Base-by-base conservation (phyloP, 768 basidiomycete genomes). In the Clitopilus passeckerianus region DNA sequence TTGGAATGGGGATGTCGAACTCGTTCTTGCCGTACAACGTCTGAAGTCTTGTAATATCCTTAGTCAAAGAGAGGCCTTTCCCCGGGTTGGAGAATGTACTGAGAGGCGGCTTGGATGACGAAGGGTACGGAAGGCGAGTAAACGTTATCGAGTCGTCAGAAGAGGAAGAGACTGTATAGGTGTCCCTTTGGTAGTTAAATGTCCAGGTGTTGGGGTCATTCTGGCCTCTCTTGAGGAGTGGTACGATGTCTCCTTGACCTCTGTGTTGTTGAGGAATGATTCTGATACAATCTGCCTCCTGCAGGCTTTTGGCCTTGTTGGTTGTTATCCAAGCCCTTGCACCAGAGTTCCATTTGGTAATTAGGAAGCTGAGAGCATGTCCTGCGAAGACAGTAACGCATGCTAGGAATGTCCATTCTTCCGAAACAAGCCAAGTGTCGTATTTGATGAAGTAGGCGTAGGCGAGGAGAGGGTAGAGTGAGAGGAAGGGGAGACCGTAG, bases 321-420 rank as follows among this genome's bases (percentile, higher is more conserved):
- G 92, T 93, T 12, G 91, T 94, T 60, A 96, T 80, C 80, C 83
- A 86, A 34, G 93, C 87, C 56, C 85, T 83, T 56, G 91, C 90
- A 24, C 76, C 83, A 10, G 88, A 80, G 68, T 85, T 94, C 97
- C 97, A 99, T 64, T 84, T 84, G 0, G 96, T 99, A 12, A 90
- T 78, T 50, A 99, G 78, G 73, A 95, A 99, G 67, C 91, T 94
- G 59, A 99, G 81, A 2, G 94, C 93, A 71, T 98, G 97, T 1
- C 90, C 86, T 6, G 85, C 89, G 20, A 91, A 91, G 7, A 99
- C 82, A 2, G 86, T 74, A 14, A 95, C 89, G 64, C 90, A 94
- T 35, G 90, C 91, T 20, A 98, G 83, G 70, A 98, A 99, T 0
- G 97, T 96, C 95, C 95, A 98, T 71, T 98, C 96, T 74, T 96